phyloP scores from a whole-genome alignment of 108 stramenopile genomes.

The Chaetoceros tenuissimus region DNA sequence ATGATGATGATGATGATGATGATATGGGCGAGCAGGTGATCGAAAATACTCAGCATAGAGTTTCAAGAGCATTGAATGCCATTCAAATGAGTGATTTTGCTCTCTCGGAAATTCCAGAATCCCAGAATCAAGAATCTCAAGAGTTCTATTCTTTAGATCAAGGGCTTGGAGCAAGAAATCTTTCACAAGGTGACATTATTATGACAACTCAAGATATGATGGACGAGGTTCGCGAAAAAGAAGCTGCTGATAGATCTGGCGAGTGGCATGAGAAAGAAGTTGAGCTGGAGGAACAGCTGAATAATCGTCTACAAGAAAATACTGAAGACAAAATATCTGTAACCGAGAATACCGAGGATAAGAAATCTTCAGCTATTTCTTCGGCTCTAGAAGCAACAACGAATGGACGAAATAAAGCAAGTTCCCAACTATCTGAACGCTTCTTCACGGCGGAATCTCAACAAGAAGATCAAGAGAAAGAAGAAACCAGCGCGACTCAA shows the following conservation, averaged over 20 bases:
- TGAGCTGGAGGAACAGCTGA: neutral
- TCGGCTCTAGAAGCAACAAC: too few relatives aligned
- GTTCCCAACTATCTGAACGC: neutral
- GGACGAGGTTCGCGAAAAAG: conserved; percentile 1
- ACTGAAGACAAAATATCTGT: neutral
- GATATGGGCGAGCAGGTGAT: neutral
- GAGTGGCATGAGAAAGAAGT: neutral
- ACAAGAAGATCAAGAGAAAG: conserved; percentile 1
- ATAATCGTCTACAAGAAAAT: neutral
- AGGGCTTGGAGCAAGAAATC: neutral
- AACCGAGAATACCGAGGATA: neutral
- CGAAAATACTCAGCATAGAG: neutral
- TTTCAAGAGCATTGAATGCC: neutral
- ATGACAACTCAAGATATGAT: conserved; percentile 1
- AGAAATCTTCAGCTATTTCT: too few relatives aligned
- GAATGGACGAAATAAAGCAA: neutral
- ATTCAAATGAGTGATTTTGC: neutral
- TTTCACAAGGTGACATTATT: neutral
- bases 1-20: neutral
- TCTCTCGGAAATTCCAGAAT: neutral
- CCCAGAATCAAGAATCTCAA: neutral
- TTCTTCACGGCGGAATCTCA: neutral
- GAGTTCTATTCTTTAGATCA: neutral
- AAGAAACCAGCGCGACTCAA: neutral
- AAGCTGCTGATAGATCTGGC: conserved; percentile 9